A percentile compares a stretch with the other conserved stretches of the same genome.
Conservation (phyloP, 805 yeast species). For the Millerago galiae region DNA sequence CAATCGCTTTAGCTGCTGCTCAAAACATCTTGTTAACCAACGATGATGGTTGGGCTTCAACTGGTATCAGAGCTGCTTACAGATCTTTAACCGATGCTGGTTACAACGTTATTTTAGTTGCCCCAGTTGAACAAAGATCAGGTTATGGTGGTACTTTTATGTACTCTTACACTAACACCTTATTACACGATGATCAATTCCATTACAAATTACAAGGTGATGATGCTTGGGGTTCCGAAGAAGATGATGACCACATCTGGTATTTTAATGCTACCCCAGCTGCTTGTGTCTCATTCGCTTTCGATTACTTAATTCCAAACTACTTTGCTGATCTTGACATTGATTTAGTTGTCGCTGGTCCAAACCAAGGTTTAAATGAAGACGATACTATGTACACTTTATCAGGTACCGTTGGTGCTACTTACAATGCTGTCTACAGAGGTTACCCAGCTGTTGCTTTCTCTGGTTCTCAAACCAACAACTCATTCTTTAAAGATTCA, state of each 20-base stretch:
- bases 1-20: conserved; percentile 17
- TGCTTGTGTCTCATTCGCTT: conserved; percentile 42
- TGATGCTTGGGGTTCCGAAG: conserved; percentile 52
- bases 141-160: conserved; percentile 52
- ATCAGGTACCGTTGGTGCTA: conserved; percentile 49
- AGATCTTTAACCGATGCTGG: conserved; percentile 41
- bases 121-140: conserved; percentile 45
- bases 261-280: conserved; percentile 54
- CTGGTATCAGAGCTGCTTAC: conserved; percentile 52
- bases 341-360: conserved; percentile 47
- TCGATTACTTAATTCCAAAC: conserved; percentile 41
- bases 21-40: conserved; percentile 44
- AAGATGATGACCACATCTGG: conserved; percentile 37
- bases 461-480: conserved; percentile 44
- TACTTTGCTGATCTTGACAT: conserved; percentile 36
- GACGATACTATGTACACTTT: conserved; percentile 34
- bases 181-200: conserved; percentile 42
- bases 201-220: conserved; percentile 40
- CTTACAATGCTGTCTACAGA: conserved; percentile 41
- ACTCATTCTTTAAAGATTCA: conserved; percentile 36
- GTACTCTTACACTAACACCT: conserved; percentile 32
- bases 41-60: conserved; percentile 53
- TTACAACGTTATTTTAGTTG: conserved; percentile 42
- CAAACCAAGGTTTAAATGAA: conserved; percentile 45
- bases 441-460: conserved; percentile 45